Conservation (phyloP, 495 filamentous ascomycete genomes). For the Haplographium delicatum region DNA sequence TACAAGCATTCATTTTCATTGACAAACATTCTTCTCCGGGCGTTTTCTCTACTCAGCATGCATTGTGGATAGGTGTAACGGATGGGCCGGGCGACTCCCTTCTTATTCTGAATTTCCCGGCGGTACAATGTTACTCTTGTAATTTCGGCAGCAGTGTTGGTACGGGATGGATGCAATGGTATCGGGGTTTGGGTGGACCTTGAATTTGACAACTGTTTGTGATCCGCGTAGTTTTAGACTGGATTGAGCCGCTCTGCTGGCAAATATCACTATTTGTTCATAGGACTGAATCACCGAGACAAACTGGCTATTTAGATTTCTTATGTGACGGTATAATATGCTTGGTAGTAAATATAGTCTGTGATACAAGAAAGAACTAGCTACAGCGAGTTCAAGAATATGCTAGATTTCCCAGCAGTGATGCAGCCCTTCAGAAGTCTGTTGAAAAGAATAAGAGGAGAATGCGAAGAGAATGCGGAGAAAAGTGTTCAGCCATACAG, state of each 20-base stretch:
- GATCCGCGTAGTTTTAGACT: conserved; percentile 1
- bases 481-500: too few relatives aligned
- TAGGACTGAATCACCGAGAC: conserved; percentile 9
- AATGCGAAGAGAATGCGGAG: too few relatives aligned
- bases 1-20: neutral
- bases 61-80: conserved; percentile 21
- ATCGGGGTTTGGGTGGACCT: neutral
- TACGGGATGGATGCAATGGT: neutral
- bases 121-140: neutral
- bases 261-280: conserved; percentile 1
- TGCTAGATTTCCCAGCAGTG: too few relatives aligned
- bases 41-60: conserved; percentile 10
- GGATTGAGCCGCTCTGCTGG: neutral
- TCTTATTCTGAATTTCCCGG: neutral
- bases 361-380: too few relatives aligned
- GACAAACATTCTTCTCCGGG: neutral
- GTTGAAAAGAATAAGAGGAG: too few relatives aligned
- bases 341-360: too few relatives aligned
- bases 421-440: too few relatives aligned
- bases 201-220: neutral
- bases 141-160: neutral
- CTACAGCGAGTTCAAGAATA: too few relatives aligned
- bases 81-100: neutral
- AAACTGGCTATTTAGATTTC: too few relatives aligned
- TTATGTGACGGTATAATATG: too few relatives aligned